These are phyloP conservation scores for Ganoderma sinense DNA, from an alignment of 1,284 basidiomycete genomes.

Conservation along the genomic window DNA sequence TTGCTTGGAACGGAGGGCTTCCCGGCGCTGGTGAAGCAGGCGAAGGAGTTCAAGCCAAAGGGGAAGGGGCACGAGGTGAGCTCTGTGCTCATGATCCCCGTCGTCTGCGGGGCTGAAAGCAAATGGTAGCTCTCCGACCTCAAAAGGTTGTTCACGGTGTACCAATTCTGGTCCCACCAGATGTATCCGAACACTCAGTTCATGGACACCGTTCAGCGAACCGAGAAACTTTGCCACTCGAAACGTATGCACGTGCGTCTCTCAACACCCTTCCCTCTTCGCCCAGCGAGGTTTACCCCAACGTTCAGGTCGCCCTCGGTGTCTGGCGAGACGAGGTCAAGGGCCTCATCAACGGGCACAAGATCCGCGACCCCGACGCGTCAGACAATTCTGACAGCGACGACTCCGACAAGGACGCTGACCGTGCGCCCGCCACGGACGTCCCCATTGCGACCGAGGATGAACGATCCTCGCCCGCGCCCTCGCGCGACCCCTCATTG, in stretches of 20 bases:
- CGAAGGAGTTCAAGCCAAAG: slow-evolving; percentile 78
- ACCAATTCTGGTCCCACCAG: slow-evolving; percentile 92
- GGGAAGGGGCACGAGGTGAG: slow-evolving; percentile 92
- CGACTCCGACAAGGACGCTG: slow-evolving; percentile 32
- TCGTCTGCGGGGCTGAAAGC: slow-evolving; percentile 1
- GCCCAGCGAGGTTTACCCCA: slow-evolving; percentile 7
- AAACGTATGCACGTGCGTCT: slow-evolving; percentile 80
- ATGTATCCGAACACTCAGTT: slow-evolving; percentile 91
- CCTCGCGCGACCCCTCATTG: slow-evolving; percentile 46
- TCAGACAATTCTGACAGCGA: slow-evolving; percentile 43
- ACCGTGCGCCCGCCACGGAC: slow-evolving; percentile 14
- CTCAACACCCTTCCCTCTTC: background rate
- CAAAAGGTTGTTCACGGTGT: slow-evolving; percentile 77
- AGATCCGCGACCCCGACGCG: slow-evolving; percentile 37
- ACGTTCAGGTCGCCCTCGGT: slow-evolving; percentile 65
- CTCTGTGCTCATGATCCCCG: slow-evolving; percentile 12
- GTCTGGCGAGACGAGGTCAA: slow-evolving; percentile 80
- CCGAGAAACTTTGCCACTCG: slow-evolving; percentile 88
- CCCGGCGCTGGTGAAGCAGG: slow-evolving; percentile 75
- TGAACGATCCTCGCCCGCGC: slow-evolving; percentile 36
- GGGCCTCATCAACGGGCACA: slow-evolving; percentile 51
- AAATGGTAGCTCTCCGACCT: slow-evolving; percentile 74
- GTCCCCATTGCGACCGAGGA: slow-evolving; percentile 37
- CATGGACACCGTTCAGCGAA: slow-evolving; percentile 78
- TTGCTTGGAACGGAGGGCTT: slow-evolving; percentile 80